Percentiles rank a stretch among this genome's conserved stretches.
phyloP scores from a whole-genome alignment of 2,329 filamentous ascomycete species.

The Xylaria sp. region DNA sequence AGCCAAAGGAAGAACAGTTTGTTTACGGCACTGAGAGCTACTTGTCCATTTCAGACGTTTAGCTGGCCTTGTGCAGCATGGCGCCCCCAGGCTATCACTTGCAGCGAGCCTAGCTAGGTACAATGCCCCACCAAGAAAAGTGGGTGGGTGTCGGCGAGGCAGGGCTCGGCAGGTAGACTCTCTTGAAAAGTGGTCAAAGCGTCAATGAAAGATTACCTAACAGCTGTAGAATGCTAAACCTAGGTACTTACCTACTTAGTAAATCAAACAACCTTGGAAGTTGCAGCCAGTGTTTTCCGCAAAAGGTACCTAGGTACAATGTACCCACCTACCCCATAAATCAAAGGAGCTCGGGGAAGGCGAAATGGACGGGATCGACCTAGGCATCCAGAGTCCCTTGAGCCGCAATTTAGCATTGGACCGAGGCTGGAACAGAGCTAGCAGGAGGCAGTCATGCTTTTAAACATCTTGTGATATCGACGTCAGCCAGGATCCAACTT shows the following conservation, averaged over 20 bases:
- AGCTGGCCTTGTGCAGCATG: conserved; percentile 37
- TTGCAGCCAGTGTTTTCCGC: neutral
- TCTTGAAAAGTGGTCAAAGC: conserved; percentile 25
- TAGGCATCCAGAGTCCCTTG: conserved; percentile 8
- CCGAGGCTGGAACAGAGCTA: conserved; percentile 39
- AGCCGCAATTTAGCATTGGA: conserved; percentile 35
- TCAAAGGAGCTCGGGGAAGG: conserved; percentile 18
- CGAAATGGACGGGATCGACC: conserved; percentile 4
- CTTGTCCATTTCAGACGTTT: conserved; percentile 38
- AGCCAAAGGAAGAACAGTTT: neutral
- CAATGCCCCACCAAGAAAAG: conserved; percentile 11
- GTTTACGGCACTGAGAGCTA: conserved; percentile 27
- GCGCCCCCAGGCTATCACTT: conserved; percentile 9
- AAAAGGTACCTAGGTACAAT: neutral
- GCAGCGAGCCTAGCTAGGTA: neutral
- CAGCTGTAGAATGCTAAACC: neutral
- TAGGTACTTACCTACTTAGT: no score
- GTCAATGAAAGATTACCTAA: neutral
- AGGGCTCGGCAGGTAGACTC: neutral
- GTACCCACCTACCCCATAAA: conserved; percentile 9
- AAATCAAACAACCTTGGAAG: no score
- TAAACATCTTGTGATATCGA: conserved; percentile 34
- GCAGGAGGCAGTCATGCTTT: conserved; percentile 4
- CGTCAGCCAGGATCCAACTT: conserved; percentile 19
- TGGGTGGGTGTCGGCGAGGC: neutral